These are phyloP conservation scores for Pseudocercospora vitis DNA, from an alignment of 2,329 filamentous ascomycete genomes.

Conservation along the genomic window DNA sequence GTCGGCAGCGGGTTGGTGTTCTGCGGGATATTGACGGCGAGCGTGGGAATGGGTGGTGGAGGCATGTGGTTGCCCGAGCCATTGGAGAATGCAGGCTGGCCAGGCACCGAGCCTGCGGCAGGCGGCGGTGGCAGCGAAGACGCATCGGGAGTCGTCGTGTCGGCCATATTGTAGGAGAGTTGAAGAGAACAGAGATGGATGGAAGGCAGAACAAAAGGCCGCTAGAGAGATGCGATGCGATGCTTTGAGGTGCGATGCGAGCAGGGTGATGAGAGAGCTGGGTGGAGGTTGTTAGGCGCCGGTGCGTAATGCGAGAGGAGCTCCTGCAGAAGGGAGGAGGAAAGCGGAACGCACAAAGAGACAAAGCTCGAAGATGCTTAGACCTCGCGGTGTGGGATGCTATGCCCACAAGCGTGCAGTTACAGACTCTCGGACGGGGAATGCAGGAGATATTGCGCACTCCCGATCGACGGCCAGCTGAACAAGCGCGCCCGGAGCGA, in stretches of 20 bases:
- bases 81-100: slow-evolving; percentile 66
- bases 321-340: slow-evolving; percentile 4
- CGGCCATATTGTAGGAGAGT: slow-evolving; percentile 65
- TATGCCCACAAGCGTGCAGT: too few species aligned
- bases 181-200: slow-evolving; percentile 36
- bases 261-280: slow-evolving; percentile 18
- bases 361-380: slow-evolving; percentile 12
- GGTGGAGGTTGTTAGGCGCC: slow-evolving; percentile 26
- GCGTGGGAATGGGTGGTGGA: slow-evolving; percentile 77
- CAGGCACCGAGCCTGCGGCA: slow-evolving; percentile 68
- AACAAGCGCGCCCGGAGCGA: not conserved
- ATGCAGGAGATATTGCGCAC: too few species aligned
- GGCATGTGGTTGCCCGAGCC: slow-evolving; percentile 79
- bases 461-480: not conserved
- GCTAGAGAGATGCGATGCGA: slow-evolving; percentile 18
- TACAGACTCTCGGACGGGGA: too few species aligned
- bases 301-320: slow-evolving; percentile 2
- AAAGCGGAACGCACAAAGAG: slow-evolving; percentile 21
- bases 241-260: slow-evolving; percentile 5
- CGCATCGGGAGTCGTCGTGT: slow-evolving; percentile 62
- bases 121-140: slow-evolving; percentile 69
- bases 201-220: slow-evolving; percentile 23
- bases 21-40: slow-evolving; percentile 74
- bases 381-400: slow-evolving; percentile 1
- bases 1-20: slow-evolving; percentile 96